Evolutionary conservation across 1,284 basidiomycete species (phyloP), one percentile per base, ranked within the genome.

Genomic region (Exobasidium rhododendri): DNA sequence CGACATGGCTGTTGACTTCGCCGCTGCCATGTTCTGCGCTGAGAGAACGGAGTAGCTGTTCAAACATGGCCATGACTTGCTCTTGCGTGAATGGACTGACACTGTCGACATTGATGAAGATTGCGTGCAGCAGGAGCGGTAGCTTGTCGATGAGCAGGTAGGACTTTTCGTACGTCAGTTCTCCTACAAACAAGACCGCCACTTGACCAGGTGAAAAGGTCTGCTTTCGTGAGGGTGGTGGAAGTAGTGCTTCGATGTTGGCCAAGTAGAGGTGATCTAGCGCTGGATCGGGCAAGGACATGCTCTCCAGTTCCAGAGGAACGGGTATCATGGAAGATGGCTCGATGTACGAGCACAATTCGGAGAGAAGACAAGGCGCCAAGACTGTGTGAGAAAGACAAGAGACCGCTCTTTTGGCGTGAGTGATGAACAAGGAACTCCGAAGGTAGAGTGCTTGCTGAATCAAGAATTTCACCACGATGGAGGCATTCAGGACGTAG

Each of bases 401-500:
- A 0, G 92, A 89, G 29, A 94, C 86, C 56, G 94, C 87, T 66
- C 88, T 88, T 55, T 89, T 87, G 1, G 90, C 89, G 72, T 90
- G 89, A 53, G 83, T 83, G 61, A 94, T 85, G 76, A 92, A 94
- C 10, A 87, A 85, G 3, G 85, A 84, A 68, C 86, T 91, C 30
- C 89, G 88, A 47, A 92, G 87, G 80, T 89, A 90, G 59, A 89
- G 87, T 0, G 90, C 89, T 72, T 96, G 91, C 68, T 93, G 90
- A 49, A 96, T 84, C 2, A 96, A 82, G 80, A 93, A 96, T 50
- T 88, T 86, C 58, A 91, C 84, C 22, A 92, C 84, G 0, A 90
- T 89, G 64, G 88, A 88, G 0, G 89, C 89, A 70, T 93, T 93
- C 82, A 57, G 89, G 35, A 63, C 24, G 40, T 67, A 59, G 11